Evolutionary conservation across 2,329 filamentous ascomycete species (phyloP).

Genomic region (Colletotrichum coccodes): DNA sequence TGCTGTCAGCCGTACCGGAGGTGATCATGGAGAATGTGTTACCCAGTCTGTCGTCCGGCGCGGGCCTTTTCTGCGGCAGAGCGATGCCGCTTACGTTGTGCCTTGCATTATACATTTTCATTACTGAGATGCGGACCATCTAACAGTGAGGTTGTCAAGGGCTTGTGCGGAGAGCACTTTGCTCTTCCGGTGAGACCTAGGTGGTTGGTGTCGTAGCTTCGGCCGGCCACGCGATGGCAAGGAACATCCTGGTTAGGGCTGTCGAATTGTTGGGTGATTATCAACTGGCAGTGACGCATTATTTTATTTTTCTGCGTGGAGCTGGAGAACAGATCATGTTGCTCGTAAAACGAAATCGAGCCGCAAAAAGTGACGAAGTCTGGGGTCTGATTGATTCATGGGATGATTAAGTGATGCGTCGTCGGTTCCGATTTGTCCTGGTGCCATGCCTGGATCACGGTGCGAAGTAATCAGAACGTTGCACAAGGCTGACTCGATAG

Average conservation of each 20-base stretch:
- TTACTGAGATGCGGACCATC: background rate
- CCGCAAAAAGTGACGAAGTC: background rate
- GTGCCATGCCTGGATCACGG: background rate
- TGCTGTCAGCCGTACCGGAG: background rate
- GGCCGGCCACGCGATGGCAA: background rate
- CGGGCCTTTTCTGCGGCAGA: background rate
- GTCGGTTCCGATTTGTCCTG: background rate
- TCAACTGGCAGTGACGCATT: background rate
- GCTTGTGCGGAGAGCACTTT: background rate
- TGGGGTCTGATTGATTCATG: background rate
- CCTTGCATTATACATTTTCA: slow-evolving; percentile 21
- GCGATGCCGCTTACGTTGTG: background rate
- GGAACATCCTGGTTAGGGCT: background rate
- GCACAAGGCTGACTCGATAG: background rate
- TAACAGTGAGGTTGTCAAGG: background rate
- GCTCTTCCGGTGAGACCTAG: background rate
- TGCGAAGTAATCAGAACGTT: background rate
- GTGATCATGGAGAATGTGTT: background rate
- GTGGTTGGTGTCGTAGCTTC: background rate
- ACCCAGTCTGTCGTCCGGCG: background rate
- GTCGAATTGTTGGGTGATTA: background rate
- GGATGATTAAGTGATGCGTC: too few species aligned
- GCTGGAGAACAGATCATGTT: background rate
- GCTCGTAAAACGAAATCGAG: background rate
- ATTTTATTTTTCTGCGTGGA: background rate